Percentiles rank a stretch among this genome's conserved stretches.
Evolutionary conservation across 352 stramenopile genomes (phyloP).

Genomic region (Phytophthora parvispora): DNA sequence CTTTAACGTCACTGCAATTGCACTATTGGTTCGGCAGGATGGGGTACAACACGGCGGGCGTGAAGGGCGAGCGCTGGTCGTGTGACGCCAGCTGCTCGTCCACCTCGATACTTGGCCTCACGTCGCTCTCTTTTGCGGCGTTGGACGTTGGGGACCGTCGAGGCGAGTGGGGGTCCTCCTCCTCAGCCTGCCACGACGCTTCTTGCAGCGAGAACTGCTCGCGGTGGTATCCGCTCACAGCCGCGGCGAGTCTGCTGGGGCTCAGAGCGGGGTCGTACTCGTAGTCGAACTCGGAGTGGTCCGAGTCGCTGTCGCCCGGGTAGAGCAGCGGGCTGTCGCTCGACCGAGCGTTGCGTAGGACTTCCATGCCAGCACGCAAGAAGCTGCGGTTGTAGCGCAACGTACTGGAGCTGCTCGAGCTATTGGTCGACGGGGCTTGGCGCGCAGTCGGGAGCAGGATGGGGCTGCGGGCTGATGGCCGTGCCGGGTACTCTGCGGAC

Average conservation of each 20-base stretch:
- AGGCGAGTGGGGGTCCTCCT: not conserved
- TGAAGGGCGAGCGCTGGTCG: conserved; percentile 49
- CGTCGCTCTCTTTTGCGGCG: conserved; percentile 45
- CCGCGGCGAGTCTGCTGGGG: conserved; percentile 24
- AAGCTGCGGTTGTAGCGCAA: conserved; percentile 63
- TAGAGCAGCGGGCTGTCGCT: conserved; percentile 23
- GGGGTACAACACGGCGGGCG: conserved; percentile 69
- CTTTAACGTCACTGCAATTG: not conserved
- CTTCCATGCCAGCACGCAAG: conserved; percentile 69
- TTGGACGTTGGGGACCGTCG: conserved; percentile 13
- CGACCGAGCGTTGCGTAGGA: conserved; percentile 43
- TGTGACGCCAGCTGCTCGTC: conserved; percentile 33
- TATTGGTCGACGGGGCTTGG: conserved; percentile 5
- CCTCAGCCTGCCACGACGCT: conserved; percentile 3
- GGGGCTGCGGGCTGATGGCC: conserved; percentile 4
- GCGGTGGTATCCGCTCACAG: conserved; percentile 32
- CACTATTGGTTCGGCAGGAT: conserved; percentile 50
- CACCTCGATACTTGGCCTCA: conserved; percentile 9
- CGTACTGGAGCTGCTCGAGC: conserved; percentile 9
- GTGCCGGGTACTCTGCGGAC: conserved; percentile 3
- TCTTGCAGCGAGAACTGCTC: conserved; percentile 18
- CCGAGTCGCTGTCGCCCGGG: conserved; percentile 19
- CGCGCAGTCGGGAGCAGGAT: conserved; percentile 1
- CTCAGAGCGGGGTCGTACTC: conserved; percentile 13
- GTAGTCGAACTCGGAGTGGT: conserved; percentile 1